These are phyloP conservation scores for Mercurialis annua DNA, from an alignment of 345 rosid genomes.

Conservation along the genomic window DNA sequence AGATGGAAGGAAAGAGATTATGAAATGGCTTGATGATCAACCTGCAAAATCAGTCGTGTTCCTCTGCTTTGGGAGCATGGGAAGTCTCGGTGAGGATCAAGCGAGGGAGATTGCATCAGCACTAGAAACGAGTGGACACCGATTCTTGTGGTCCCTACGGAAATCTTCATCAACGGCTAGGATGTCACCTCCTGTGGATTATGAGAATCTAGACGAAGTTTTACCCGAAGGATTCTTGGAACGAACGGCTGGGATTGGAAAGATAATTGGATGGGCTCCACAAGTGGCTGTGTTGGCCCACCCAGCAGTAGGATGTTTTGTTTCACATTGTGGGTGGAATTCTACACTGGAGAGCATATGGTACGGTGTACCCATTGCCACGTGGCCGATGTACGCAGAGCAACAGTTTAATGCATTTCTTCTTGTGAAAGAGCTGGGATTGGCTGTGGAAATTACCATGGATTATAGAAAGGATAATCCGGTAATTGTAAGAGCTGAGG, in stretches of 20 bases:
- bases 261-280: conserved; percentile 23
- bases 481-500: not conserved
- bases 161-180: not conserved
- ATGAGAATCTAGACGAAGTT: not conserved
- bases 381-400: conserved; percentile 23
- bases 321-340: conserved; percentile 27
- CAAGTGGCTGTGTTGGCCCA: conserved; percentile 9
- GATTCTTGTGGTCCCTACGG: conserved; percentile 23
- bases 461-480: conserved; percentile 12
- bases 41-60: conserved; percentile 12
- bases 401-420: conserved; percentile 15
- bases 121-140: conserved; percentile 7
- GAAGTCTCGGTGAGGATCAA: conserved; percentile 13
- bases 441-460: conserved; percentile 17
- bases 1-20: not conserved
- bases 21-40: conserved; percentile 22
- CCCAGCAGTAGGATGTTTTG: conserved; percentile 5
- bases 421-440: conserved; percentile 16
- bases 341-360: conserved; percentile 19
- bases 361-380: conserved; percentile 18
- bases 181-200: not conserved
- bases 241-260: conserved; percentile 17
- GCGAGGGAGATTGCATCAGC: conserved; percentile 14
- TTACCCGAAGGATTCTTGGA: conserved; percentile 16
- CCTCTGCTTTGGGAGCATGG: conserved; percentile 24